These are phyloP conservation scores for Crithidia bombi DNA, from an alignment of 208 protist genomes.

Conservation along the genomic window DNA sequence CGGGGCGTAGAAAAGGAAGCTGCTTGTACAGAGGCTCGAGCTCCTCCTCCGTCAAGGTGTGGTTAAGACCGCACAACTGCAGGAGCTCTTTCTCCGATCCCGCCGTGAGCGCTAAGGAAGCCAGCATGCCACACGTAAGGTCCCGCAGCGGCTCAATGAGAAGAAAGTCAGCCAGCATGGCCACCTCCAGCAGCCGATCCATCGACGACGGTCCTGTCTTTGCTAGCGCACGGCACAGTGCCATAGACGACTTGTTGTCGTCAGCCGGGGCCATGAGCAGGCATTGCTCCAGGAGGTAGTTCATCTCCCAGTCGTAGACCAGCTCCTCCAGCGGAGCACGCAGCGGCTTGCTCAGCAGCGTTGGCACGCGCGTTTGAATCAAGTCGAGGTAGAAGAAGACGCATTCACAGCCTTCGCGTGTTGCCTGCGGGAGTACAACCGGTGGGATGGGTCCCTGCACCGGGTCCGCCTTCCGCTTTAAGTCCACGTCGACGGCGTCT, in stretches of 20 bases:
- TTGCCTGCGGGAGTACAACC: constrained; percentile 74
- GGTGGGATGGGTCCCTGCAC: constrained; percentile 54
- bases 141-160: constrained; percentile 81
- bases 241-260: constrained; percentile 34
- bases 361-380: constrained; percentile 73
- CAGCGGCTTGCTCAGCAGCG: constrained; percentile 80
- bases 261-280: constrained; percentile 28
- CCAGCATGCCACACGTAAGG: constrained; percentile 80
- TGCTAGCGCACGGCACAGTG: constrained; percentile 40
- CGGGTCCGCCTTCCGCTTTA: constrained; percentile 38
- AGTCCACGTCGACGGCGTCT: constrained; percentile 59
- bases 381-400: constrained; percentile 80
- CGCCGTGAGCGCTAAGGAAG: constrained; percentile 67
- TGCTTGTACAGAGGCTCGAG: constrained; percentile 83
- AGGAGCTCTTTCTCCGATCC: constrained; percentile 73
- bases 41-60: constrained; percentile 63
- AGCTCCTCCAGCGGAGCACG: constrained; percentile 82
- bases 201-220: constrained; percentile 45
- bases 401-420: constrained; percentile 62
- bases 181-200: constrained; percentile 74
- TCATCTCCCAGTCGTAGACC: constrained; percentile 85
- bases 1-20: constrained; percentile 73
- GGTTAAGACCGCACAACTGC: constrained; percentile 61
- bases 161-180: constrained; percentile 88
- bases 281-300: constrained; percentile 65